A percentile compares a stretch with the other conserved stretches of the same genome.
These are phyloP conservation scores for Cadophora sp. DNA, from an alignment of 2,329 filamentous ascomycete species.

Conservation along the genomic window DNA sequence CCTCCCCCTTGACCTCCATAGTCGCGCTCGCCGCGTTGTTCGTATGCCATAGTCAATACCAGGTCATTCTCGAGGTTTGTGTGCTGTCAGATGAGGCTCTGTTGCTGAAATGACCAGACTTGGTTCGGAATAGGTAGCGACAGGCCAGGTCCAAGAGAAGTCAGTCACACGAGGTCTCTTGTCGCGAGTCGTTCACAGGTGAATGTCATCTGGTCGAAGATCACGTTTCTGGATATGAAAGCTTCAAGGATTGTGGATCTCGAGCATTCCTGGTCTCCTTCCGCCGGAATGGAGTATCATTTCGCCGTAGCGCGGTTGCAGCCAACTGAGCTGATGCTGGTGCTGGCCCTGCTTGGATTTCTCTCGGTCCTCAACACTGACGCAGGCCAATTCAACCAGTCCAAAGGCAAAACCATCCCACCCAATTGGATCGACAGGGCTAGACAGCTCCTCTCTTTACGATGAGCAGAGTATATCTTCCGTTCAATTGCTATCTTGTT, in stretches of 20 bases:
- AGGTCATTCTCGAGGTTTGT: slow-evolving; percentile 34
- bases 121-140: slow-evolving; percentile 18
- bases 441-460: slow-evolving; percentile 4
- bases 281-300: neutral
- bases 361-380: slow-evolving; percentile 17
- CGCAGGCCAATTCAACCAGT: slow-evolving; percentile 22
- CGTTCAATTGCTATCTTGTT: neutral
- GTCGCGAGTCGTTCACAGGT: slow-evolving; percentile 13
- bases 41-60: slow-evolving; percentile 43
- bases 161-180: slow-evolving; percentile 29
- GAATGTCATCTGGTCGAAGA: slow-evolving; percentile 24
- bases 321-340: too few species aligned
- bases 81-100: slow-evolving; percentile 24
- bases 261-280: neutral
- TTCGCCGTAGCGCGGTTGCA: slow-evolving; percentile 11
- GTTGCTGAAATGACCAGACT: slow-evolving; percentile 20
- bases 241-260: slow-evolving; percentile 18
- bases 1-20: slow-evolving; percentile 40
- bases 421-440: slow-evolving; percentile 15
- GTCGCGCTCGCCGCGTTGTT: slow-evolving; percentile 45
- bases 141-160: slow-evolving; percentile 9
- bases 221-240: slow-evolving; percentile 29
- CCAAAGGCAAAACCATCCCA: neutral
- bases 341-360: neutral
- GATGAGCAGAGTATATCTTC: slow-evolving; percentile 3